Conservation (phyloP, 768 basidiomycete species). For the Xanthoconium purpureum region DNA sequence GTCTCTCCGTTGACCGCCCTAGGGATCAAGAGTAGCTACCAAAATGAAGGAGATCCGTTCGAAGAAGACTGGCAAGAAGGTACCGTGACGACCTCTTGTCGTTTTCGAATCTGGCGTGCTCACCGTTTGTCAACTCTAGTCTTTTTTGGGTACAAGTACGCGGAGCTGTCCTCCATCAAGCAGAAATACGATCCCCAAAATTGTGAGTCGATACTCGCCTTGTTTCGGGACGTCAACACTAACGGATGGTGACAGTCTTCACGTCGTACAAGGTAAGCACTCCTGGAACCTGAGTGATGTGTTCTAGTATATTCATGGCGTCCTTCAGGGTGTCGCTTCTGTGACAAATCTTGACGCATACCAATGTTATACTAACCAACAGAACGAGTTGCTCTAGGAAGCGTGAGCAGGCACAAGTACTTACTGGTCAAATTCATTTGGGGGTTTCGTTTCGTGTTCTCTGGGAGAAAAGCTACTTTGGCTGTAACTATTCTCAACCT, state of each 20-base stretch:
- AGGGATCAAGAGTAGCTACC: conserved; percentile 22
- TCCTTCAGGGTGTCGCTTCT: conserved; percentile 4
- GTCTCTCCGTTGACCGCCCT: conserved; percentile 12
- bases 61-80: conserved; percentile 21
- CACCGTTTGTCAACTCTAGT: neutral
- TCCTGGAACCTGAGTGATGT: neutral
- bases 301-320: neutral
- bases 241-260: conserved; percentile 11
- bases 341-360: neutral
- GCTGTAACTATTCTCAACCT: conserved; percentile 1
- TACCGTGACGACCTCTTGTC: neutral
- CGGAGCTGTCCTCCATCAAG: conserved; percentile 15
- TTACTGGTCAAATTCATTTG: too few species aligned
- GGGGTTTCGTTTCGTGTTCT: neutral
- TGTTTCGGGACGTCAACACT: neutral
- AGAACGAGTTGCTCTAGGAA: conserved; percentile 1
- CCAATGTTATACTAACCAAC: conserved; percentile 1
- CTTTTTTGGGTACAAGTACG: conserved; percentile 23
- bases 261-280: conserved; percentile 16
- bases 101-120: neutral
- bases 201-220: conserved; percentile 6
- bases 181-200: conserved; percentile 22
- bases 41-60: conserved; percentile 20
- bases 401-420: neutral
- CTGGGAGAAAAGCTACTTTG: neutral